A percentile compares a stretch with the other conserved stretches of the same genome.
Conservation (phyloP, 768 basidiomycete species). For the Botryobasidium botryosum region DNA sequence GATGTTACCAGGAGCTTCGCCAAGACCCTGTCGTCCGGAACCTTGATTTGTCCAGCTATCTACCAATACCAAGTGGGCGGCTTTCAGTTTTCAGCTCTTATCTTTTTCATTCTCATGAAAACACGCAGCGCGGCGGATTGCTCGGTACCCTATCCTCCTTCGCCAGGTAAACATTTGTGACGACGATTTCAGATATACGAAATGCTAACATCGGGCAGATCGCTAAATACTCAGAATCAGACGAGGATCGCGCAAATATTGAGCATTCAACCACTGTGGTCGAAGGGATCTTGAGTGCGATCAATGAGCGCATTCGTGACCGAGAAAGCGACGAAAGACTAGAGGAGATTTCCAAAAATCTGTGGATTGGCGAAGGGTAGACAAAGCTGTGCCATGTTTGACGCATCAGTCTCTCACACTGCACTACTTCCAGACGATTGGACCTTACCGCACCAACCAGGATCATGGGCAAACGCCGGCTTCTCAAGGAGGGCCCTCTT, state of each 20-base stretch:
- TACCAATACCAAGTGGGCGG: conserved; percentile 85
- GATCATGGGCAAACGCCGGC: conserved; percentile 58
- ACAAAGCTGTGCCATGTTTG: conserved; percentile 12
- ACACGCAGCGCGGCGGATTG: conserved; percentile 55
- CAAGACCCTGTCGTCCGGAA: conserved; percentile 64
- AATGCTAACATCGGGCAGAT: too few relatives aligned
- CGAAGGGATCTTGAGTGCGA: conserved; percentile 55
- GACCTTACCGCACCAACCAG: conserved; percentile 86
- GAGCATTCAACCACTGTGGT: conserved; percentile 39
- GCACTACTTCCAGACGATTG: conserved; percentile 37
- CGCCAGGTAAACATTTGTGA: conserved; percentile 35
- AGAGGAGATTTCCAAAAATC: conserved; percentile 48
- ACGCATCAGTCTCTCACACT: neutral
- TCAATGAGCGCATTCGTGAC: conserved; percentile 80
- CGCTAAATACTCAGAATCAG: conserved; percentile 53
- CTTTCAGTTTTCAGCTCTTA: too few relatives aligned
- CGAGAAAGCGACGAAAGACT: conserved; percentile 71
- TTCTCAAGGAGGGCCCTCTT: conserved; percentile 64
- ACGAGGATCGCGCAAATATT: conserved; percentile 42
- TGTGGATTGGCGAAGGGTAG: conserved; percentile 81
- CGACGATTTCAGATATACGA: too few relatives aligned
- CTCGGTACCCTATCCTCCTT: conserved; percentile 81
- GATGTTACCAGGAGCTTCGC: conserved; percentile 37
- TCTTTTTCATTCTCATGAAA: too few relatives aligned
- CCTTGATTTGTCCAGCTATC: conserved; percentile 77